Evolutionary conservation across 2,329 filamentous ascomycete genomes (phyloP).

Genomic region (Pezicula neosporulosa): DNA sequence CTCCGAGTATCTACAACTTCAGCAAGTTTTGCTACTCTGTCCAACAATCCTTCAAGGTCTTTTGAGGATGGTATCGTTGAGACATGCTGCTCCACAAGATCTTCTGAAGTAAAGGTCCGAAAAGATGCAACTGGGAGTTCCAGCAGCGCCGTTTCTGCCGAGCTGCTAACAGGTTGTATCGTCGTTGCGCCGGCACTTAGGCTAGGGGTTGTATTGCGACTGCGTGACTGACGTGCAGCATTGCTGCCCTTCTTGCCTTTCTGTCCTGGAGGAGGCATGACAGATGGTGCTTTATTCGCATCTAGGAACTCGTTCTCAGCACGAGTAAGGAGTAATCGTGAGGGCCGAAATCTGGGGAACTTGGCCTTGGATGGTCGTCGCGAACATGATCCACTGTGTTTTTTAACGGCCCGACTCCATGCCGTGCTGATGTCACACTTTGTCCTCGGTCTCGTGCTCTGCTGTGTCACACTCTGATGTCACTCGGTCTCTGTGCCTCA

Average conservation of each 20-base stretch:
- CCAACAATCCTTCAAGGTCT: conserved; percentile 60
- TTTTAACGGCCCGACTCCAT: no score
- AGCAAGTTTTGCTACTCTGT: conserved; percentile 60
- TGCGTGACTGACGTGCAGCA: conserved; percentile 57
- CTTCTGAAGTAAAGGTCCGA: conserved; percentile 58
- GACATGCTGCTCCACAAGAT: conserved; percentile 62
- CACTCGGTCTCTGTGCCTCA: no score
- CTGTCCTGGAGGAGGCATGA: conserved; percentile 56
- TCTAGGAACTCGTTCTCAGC: no score
- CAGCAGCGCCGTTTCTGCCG: conserved; percentile 60
- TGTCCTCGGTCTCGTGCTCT: no score
- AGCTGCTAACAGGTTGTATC: conserved; percentile 48
- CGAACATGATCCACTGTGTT: no score
- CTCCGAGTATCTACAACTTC: conserved; percentile 66
- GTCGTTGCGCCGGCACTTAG: conserved; percentile 25
- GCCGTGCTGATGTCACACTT: no score
- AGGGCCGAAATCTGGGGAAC: no score
- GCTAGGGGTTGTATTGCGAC: conserved; percentile 75
- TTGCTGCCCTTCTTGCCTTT: conserved; percentile 65
- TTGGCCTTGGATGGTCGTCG: no score
- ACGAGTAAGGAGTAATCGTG: no score
- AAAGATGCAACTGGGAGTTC: conserved; percentile 58
- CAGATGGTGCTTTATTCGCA: not conserved
- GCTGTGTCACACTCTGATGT: no score
- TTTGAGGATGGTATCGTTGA: conserved; percentile 60